These are phyloP conservation scores for Geranomyces variabilis DNA, from an alignment of 192 early-diverging fungal genomes.

Conservation along the genomic window DNA sequence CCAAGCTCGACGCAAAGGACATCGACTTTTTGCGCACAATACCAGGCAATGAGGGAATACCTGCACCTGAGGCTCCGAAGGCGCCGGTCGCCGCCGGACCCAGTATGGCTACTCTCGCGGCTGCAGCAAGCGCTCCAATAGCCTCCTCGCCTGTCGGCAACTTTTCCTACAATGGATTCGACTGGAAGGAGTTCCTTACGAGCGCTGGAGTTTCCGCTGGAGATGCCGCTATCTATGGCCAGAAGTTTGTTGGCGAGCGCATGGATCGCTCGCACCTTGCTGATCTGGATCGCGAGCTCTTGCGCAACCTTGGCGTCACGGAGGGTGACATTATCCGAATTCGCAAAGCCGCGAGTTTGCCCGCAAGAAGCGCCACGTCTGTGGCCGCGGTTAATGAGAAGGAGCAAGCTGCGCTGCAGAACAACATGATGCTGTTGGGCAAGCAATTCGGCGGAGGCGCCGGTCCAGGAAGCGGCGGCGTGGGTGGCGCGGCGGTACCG, in stretches of 20 bases:
- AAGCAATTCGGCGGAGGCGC: conserved; percentile 19
- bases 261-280: conserved; percentile 80
- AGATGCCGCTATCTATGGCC: conserved; percentile 79
- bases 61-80: conserved; percentile 18
- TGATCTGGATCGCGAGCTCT: conserved; percentile 72
- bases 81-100: conserved; percentile 35
- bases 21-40: conserved; percentile 47
- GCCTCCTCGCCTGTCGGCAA: conserved; percentile 20
- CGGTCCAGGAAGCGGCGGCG: background rate
- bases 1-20: conserved; percentile 75
- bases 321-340: conserved; percentile 84
- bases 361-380: background rate
- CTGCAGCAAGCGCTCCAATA: conserved; percentile 26
- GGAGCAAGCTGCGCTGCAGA: conserved; percentile 53
- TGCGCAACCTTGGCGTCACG: conserved; percentile 79
- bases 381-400: conserved; percentile 29
- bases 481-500: background rate
- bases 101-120: conserved; percentile 37
- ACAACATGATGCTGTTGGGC: conserved; percentile 38
- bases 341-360: conserved; percentile 53
- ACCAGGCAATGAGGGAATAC: conserved; percentile 45
- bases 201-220: conserved; percentile 70
- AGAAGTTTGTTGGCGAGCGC: conserved; percentile 82
- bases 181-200: conserved; percentile 95
- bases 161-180: conserved; percentile 73